Evolutionary conservation across 805 yeast genomes (phyloP), one percentile per base, ranked within the genome.

Genomic region (Starmerella floris): DNA sequence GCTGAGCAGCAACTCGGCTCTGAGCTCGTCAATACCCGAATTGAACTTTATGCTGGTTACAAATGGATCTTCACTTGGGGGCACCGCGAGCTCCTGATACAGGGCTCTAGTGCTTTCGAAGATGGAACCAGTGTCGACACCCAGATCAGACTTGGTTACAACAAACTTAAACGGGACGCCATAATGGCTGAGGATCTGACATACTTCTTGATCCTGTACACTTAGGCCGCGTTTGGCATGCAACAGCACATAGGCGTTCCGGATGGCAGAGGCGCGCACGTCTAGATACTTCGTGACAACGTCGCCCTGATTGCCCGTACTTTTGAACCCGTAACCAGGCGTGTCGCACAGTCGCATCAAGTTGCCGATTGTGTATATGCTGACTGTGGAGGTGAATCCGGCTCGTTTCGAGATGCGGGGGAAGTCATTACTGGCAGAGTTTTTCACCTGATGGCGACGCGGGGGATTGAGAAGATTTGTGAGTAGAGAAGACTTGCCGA

Each of bases 291-390:
- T 73, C 53, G 75, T 55, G 1, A 80, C 79, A 23, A 77, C 67
- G 32, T 71, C 62, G 2, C 95, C 96, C 56, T 87, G 95, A 50
- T 66, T 62, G 8, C 54, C 56, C 15, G 68, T 69, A 16, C 93
- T 85, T 47, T 69, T 74, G 31, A 62, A 69, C 2, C 97, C 97
- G 58, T 87, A 87, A 0, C 97, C 97, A 1, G 97, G 97, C 21
- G 84, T 72, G 56, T 87, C 97, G 2, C 84, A 73, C 3, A 87
- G 53, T 46, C 83, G 65, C 35, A 87, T 64, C 42, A 69, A 64
- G 38, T 73, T 72, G 3, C 80, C 80, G 11, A 81, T 61, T 44
- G 76, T 79, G 61, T 70, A 85, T 49, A 83, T 76, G 55, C 81
- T 82, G 55, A 85, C 62, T 3, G 88, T 64, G 44, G 66, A 66